Conservation (phyloP, 2,329 filamentous ascomycete genomes). For the Aspergillus unguis region DNA sequence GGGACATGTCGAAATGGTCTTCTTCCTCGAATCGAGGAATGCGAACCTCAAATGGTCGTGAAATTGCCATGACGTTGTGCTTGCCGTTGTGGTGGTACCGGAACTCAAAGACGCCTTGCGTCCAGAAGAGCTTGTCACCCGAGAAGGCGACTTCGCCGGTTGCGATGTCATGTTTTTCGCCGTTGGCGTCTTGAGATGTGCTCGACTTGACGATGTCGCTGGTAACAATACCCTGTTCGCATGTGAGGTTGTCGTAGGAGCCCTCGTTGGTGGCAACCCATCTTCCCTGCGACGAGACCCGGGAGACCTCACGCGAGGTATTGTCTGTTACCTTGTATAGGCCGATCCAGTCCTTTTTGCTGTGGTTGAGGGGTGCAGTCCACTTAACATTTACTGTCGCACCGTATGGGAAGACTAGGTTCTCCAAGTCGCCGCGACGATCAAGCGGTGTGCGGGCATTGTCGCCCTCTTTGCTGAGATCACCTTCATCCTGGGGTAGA, state of each 20-base stretch:
- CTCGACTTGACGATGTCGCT: constrained; percentile 59
- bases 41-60: constrained; percentile 85
- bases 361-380: constrained; percentile 83
- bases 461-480: constrained; percentile 70
- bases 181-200: constrained; percentile 42
- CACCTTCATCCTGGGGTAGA: constrained; percentile 50
- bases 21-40: constrained; percentile 80
- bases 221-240: constrained; percentile 72
- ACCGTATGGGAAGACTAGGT: constrained; percentile 81
- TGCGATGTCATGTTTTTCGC: constrained; percentile 57
- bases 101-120: constrained; percentile 92
- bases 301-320: constrained; percentile 75
- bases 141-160: constrained; percentile 81
- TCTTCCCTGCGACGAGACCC: constrained; percentile 78
- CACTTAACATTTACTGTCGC: constrained; percentile 85
- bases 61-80: constrained; percentile 92
- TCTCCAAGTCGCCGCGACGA: constrained; percentile 62
- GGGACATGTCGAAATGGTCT: constrained; percentile 59
- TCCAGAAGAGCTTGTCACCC: constrained; percentile 97
- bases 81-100: constrained; percentile 92
- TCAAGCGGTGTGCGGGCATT: constrained; percentile 64
- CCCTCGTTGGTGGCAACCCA: constrained; percentile 81
- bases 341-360: constrained; percentile 91
- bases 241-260: constrained; percentile 69
- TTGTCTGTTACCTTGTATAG: constrained; percentile 97